Base-by-base conservation (phyloP, 768 basidiomycete genomes). In the Peribolospora baueri region DNA sequence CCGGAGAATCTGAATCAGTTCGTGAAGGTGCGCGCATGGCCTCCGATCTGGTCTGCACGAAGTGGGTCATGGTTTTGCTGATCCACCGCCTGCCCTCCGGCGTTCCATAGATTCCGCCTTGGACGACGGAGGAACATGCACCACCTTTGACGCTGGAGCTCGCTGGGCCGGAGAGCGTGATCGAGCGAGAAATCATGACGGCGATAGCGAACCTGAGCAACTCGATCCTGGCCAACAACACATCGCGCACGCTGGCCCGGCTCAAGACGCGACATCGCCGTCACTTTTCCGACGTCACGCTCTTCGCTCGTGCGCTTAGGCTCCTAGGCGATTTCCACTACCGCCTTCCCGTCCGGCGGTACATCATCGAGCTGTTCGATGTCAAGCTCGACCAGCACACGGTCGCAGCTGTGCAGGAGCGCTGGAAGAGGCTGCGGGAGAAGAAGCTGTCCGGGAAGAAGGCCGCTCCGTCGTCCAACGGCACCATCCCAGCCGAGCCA, bases 181-280 rank as follows among this genome's bases (percentile, higher is more conserved):
- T 75, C 43, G 90, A 97, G 62, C 72, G 78, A 4, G 85, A 91
- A 61, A 80, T 85, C 39, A 74, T 90, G 61, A 80, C 81, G 4
- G 84, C 85, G 4, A 84, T 98, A 51, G 82, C 87, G 62, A 95
- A 95, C 65, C 72, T 98, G 46, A 80, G 82, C 39, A 98, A 98
- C 65, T 85, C 88, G 14, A 88, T 97, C 52, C 83, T 97, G 56
- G 88, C 90, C 0, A 90, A 90, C 63, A 78, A 84, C 36, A 88
- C 93, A 1, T 97, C 93, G 36, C 77, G 86, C 49, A 81, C 85
- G 13, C 71, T 98, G 45, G 80, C 85, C 39, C 77, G 76, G 64
- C 76, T 87, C 71, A 85, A 85, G 68, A 73, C 79, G 49, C 76
- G 79, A 5, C 69, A 88, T 78, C 77, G 79, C 38, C 65, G 70